Base-by-base conservation (phyloP, 2,329 filamentous ascomycete genomes). In the Diplodia scrobiculata region DNA sequence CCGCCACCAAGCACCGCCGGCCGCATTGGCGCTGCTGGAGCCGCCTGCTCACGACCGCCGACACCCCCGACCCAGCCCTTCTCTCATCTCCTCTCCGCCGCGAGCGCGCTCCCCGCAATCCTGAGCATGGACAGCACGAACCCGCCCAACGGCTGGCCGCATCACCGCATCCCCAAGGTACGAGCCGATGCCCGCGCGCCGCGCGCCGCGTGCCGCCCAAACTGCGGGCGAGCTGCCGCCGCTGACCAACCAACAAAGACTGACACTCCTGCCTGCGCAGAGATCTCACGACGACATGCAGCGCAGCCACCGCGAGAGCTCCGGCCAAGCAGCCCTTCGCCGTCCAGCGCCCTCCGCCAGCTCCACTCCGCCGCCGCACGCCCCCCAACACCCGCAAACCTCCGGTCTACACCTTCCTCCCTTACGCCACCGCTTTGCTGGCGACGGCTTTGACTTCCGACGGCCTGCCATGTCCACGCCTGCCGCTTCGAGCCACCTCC, bases 401-500 rank as follows among this genome's bases (percentile, higher is more conserved):
- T 70, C 70, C 41, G 68, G 70, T 19, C 67, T 72, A 34, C 72
- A 72, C 65, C 71, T 72, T 10, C 71, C 73, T 11, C 68, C 59
- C 3, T 17, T 67, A 9, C 65, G 55, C 27, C 68, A 32, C 17
- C 64, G 64, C 64, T 83, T 75, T 69, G 73, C 78, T 14, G 82
- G 84, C n/a, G 83, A 86, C 75, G 84, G 84, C 3, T 76, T 81
- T 52, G 85, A 87, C 68, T 84, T 79, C 68, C 78, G 85, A 67
- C 78, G 83, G 67, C 85, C 85, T 1, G 74, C 79, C 17, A 75
- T 79, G 75, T 67, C 69, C 14, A 67, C 66, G n/a, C 19, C 62
- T 3, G 36, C 29, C 41, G 65, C 63, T 27, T 67, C 50, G 19
- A 36, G 63, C 36, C 14, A 65, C 14, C 52, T n/a, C 36, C 45